Conservation (phyloP, 148 eudicot species). For the Cornus kousa region DNA sequence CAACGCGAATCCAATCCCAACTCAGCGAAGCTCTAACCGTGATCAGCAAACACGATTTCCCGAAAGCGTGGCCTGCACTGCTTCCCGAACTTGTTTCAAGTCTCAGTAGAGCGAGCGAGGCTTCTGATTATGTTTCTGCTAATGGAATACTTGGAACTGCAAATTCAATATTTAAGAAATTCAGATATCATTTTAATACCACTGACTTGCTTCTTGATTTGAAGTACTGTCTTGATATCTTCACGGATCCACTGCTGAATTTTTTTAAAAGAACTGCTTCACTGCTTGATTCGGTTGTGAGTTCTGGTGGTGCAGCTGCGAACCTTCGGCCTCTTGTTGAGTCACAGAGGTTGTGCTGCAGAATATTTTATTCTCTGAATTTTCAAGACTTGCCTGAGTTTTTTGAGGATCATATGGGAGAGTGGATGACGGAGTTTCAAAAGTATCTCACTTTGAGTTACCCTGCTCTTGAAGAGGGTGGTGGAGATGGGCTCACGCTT, state of each 20-base stretch:
- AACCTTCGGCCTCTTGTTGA: constrained; percentile 59
- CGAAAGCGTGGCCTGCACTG: constrained; percentile 63
- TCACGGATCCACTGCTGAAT: constrained; percentile 62
- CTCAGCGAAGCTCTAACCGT: constrained; percentile 82
- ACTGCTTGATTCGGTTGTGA: constrained; percentile 49
- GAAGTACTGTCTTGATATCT: constrained; percentile 84
- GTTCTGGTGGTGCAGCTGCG: constrained; percentile 37
- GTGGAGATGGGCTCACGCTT: constrained; percentile 58
- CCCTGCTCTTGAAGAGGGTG: constrained; percentile 66
- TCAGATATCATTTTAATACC: constrained; percentile 65
- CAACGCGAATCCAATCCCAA: constrained; percentile 65
- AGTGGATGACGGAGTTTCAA: constrained; percentile 79
- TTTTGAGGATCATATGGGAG: constrained; percentile 93
- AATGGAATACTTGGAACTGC: constrained; percentile 82
- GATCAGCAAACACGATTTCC: constrained; percentile 94
- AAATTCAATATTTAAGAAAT: constrained; percentile 84
- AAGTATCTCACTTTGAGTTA: constrained; percentile 66
- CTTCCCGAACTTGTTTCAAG: constrained; percentile 65
- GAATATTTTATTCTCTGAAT: constrained; percentile 87
- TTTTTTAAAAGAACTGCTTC: constrained; percentile 58
- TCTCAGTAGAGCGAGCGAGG: constrained; percentile 58
- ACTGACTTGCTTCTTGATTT: constrained; percentile 67
- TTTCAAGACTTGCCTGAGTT: constrained; percentile 86
- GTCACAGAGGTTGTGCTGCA: constrained; percentile 85
- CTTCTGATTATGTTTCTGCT: constrained; percentile 61